Evolutionary conservation across 192 early-diverging fungal genomes (phyloP).

Genomic region (Coemansia sp.): DNA sequence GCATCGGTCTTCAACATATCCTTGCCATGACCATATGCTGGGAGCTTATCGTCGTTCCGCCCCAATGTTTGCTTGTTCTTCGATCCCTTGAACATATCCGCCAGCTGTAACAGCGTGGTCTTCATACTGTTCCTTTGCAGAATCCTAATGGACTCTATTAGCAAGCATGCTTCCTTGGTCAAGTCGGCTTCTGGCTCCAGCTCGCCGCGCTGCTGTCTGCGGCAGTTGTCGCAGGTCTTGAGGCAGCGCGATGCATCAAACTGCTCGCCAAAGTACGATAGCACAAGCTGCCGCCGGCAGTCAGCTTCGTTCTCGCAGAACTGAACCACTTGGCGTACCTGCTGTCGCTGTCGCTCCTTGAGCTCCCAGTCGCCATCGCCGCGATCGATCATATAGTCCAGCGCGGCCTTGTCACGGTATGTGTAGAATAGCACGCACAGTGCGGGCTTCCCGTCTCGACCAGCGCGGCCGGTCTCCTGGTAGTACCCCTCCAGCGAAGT

Average conservation of each 20-base stretch:
- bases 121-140: constrained; percentile 39
- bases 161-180: constrained; percentile 54
- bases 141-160: constrained; percentile 58
- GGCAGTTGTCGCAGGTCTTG: constrained; percentile 90
- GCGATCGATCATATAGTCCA: constrained; percentile 78
- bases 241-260: constrained; percentile 69
- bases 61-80: constrained; percentile 60
- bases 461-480: constrained; percentile 95
- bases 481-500: constrained; percentile 94
- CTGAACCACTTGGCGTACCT: constrained; percentile 66
- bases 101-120: constrained; percentile 69
- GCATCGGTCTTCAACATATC: constrained; percentile 59
- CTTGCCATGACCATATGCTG: constrained; percentile 63
- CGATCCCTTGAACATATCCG: constrained; percentile 78
- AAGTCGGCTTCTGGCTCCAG: constrained; percentile 49
- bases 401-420: constrained; percentile 71
- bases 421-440: constrained; percentile 85
- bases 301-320: constrained; percentile 88
- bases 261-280: constrained; percentile 89
- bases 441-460: constrained; percentile 86
- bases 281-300: constrained; percentile 85
- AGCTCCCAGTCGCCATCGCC: constrained; percentile 81
- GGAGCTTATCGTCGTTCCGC: constrained; percentile 55
- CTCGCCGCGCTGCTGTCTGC: constrained; percentile 12
- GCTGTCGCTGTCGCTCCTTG: constrained; percentile 74